Evolutionary conservation across 306 rosid genomes (phyloP).

Genomic region (Dalbergia cultrata): DNA sequence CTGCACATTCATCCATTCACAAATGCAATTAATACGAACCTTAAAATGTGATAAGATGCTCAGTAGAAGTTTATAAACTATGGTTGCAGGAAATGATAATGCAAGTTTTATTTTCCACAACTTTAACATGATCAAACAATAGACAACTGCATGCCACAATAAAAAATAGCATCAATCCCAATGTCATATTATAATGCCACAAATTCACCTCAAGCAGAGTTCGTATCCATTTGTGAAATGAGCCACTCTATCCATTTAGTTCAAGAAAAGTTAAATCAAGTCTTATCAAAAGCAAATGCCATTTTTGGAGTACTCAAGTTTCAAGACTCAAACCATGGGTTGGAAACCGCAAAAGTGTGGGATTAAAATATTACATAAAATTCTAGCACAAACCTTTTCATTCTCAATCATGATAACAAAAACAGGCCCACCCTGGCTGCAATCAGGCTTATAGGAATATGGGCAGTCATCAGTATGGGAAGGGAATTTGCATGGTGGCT

Average conservation of each 20-base stretch:
- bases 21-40: not conserved
- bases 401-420: conserved; percentile 89
- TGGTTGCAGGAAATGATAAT: conserved; percentile 6
- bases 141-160: not conserved
- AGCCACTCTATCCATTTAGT: not conserved
- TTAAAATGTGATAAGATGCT: conserved; percentile 27
- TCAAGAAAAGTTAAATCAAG: not conserved
- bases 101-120: conserved; percentile 1
- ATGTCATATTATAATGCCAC: not conserved
- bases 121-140: not conserved
- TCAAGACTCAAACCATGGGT: not conserved
- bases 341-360: not conserved
- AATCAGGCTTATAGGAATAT: conserved; percentile 72
- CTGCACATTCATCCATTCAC: conserved; percentile 56
- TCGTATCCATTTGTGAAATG: not conserved
- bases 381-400: conserved; percentile 75
- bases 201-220: not conserved
- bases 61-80: not conserved
- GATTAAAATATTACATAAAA: not conserved
- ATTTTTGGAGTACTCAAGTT: not conserved
- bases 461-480: conserved; percentile 86
- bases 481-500: conserved; percentile 92
- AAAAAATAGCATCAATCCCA: not conserved
- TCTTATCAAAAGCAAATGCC: not conserved
- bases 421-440: conserved; percentile 83